Evolutionary conservation across 306 rosid genomes (phyloP), one percentile per base, ranked within the genome.

Genomic region (Quercus glauca): DNA sequence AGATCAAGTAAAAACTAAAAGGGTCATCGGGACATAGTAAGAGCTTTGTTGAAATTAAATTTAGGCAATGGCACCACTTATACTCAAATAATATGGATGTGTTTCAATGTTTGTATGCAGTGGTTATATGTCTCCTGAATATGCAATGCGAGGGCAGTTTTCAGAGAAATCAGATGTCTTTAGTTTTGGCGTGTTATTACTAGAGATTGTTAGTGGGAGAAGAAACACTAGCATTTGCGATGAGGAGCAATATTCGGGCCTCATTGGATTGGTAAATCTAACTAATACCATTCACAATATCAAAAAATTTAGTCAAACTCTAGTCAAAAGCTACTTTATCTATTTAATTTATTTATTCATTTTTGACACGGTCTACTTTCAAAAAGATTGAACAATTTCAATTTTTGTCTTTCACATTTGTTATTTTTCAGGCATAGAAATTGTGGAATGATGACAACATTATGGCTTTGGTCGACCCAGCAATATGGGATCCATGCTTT

Each of bases 81-180:
- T 19, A 4, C 43, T 33, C 52, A 53, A 6, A 45, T 10, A 13
- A 12, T 0, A 52, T 52, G 55, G 55, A 12, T 53, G 55, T 51
- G 31, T 19, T 21, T 9, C 11, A 14, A 1, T 1, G 5, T 15
- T 56, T 53, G 12, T 64, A 29, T 78, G 80, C 61, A 79, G 78
- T 7, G 78, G 83, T 8, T 83, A 83, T 33, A 83, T 83, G 35
- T 60, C 83, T 18, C 80, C 78, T 1, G 80, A 83, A 51, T 74
- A 79, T 79, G 83, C 72, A 61, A 41, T 73, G 1, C 11, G 5
- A 75, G 72, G 81, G 0, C n/a, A 53, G 1, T 80, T 70, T 79
- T 83, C 71, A 0, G 78, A 83, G 52, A 83, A 82, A 76, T 86
- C 81, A 3, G 60, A 76, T 57, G 67, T 85, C 2, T 85, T 71